Percentiles rank a stretch among this genome's conserved stretches.
Evolutionary conservation across 1,284 basidiomycete genomes (phyloP).

Genomic region (Jaminaea rosea): DNA sequence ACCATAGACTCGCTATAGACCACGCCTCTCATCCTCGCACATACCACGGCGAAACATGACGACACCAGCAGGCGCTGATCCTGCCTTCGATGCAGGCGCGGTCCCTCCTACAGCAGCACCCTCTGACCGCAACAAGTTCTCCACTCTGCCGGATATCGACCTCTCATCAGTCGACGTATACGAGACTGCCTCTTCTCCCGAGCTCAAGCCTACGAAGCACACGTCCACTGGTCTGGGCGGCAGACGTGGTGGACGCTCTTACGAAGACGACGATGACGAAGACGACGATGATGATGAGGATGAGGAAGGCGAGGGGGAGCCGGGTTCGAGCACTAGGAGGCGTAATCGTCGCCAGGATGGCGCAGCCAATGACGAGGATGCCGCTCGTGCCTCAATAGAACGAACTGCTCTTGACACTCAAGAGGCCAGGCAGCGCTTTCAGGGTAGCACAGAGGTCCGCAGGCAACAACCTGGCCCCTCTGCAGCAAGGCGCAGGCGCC

Average conservation of each 20-base stretch:
- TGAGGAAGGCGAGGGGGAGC: background rate
- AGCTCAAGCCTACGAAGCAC: background rate
- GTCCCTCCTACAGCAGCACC: no score
- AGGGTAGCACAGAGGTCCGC: conserved; percentile 1
- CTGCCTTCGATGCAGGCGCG: no score
- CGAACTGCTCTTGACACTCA: conserved; percentile 1
- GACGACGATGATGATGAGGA: conserved; percentile 1
- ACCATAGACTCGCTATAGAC: no score
- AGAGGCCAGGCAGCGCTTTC: conserved; percentile 7
- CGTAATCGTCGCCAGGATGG: background rate
- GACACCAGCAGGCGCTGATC: no score
- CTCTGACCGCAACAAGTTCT: no score
- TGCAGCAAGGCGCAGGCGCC: no score
- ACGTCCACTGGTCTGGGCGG: background rate
- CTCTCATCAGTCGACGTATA: background rate
- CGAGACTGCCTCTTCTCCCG: conserved; percentile 1
- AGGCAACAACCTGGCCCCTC: no score
- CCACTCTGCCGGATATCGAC: conserved; percentile 1
- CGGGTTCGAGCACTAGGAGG: background rate
- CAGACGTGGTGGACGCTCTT: background rate
- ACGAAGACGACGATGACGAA: background rate
- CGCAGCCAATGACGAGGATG: background rate
- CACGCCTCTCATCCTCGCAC: no score
- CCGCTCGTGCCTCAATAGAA: conserved; percentile 1
- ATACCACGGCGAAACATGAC: no score